A percentile compares a stretch with the other conserved stretches of the same genome.
Evolutionary conservation across 2,329 filamentous ascomycete genomes (phyloP).

Genomic region (Stagonosporopsis rhizophila): DNA sequence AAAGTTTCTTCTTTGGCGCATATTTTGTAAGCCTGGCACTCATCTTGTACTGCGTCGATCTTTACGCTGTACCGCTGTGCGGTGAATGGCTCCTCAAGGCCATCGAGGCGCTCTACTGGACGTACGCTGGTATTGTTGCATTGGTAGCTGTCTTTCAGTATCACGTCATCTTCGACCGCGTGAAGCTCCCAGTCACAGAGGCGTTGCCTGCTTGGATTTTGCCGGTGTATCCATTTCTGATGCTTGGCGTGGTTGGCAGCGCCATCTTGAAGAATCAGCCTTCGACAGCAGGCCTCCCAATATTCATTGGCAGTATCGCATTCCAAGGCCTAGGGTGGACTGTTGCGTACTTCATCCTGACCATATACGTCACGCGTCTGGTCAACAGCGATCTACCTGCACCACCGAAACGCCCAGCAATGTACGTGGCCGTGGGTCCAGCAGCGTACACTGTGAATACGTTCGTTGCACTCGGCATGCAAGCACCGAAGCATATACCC

Average conservation of each 20-base stretch:
- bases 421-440: constrained; percentile 60
- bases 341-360: constrained; percentile 71
- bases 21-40: constrained; percentile 68
- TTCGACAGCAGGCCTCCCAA: constrained; percentile 25
- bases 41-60: constrained; percentile 52
- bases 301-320: constrained; percentile 64
- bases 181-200: constrained; percentile 55
- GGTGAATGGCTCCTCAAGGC: constrained; percentile 63
- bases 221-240: constrained; percentile 43
- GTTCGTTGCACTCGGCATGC: constrained; percentile 51
- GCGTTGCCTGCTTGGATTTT: constrained; percentile 52
- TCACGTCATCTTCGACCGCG: constrained; percentile 94
- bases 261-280: constrained; percentile 48
- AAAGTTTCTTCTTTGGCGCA: constrained; percentile 75
- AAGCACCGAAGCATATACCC: constrained; percentile 48
- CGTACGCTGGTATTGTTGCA: constrained; percentile 61
- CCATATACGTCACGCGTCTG: constrained; percentile 73
- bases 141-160: constrained; percentile 86
- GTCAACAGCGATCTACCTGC: constrained; percentile 65
- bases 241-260: constrained; percentile 48
- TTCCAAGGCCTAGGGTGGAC: constrained; percentile 73
- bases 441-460: constrained; percentile 38
- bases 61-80: constrained; percentile 67
- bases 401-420: constrained; percentile 51
- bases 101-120: constrained; percentile 72